Base-by-base conservation (phyloP, 352 stramenopile species). In the Phytopythium mirpurense region DNA sequence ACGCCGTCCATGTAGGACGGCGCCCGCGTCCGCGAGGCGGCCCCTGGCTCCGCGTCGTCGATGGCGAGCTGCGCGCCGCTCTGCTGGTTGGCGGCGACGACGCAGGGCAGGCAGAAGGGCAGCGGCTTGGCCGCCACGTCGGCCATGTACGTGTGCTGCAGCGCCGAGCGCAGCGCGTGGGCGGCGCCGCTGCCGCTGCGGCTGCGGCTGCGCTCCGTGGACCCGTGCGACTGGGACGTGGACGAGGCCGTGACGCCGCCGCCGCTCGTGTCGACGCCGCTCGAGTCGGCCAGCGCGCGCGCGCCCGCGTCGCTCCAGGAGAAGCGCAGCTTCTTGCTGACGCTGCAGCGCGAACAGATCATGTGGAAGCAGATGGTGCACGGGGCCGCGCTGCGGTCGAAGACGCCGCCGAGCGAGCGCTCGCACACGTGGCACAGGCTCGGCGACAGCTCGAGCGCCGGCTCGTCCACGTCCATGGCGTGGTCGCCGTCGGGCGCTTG, bases 291-390 rank as follows among this genome's bases (percentile, higher is more conserved):
- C 16, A 23, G 36, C 36, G 4, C 36, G 7, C 41, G 46, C 0
- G 21, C 46, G 46, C 46, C 31, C 9, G 31, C 56, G 27, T 75
- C 68, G 2, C 38, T 59, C 18, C 56, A 58, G 23, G 59, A 61
- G 43, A 82, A 74, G 37, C 60, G 67, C 49, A 82, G 52, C 34
- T 82, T 78, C 63, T 82, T 82, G 19, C 67, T 70, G 16, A 82
- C 51, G 34, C 61, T 70, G 56, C 72, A 82, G 52, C 67, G 72
- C 19, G 66, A 73, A 35, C 72, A 82, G 18, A 75, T 52, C 54
- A 68, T 68, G 45, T 74, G 62, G 21, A 49, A 43, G 36, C 56
- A 74, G 57, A 72, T 64, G 5, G 55, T 43, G 56, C 72, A 82
- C 0, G 59, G 62, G 8, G 44, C 41, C 23, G 63, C 63, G 21